These are phyloP conservation scores for Styphnolobium japonicum DNA, from an alignment of 306 rosid species.

Conservation along the genomic window DNA sequence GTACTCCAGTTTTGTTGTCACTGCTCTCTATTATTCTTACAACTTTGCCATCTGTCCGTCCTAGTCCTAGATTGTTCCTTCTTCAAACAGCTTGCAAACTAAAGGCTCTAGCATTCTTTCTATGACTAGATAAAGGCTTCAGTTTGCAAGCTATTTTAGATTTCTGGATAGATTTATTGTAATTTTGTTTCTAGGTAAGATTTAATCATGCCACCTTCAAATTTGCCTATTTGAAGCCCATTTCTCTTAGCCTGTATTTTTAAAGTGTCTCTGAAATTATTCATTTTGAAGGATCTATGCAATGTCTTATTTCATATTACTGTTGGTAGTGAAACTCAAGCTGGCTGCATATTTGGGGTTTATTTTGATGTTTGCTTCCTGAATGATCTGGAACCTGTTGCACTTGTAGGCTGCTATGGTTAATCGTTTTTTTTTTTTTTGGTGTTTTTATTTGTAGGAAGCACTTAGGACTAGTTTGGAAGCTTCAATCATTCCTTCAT, in stretches of 20 bases:
- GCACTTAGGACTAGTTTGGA: conserved; percentile 61
- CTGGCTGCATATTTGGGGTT: conserved; percentile 8
- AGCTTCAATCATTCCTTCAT: conserved; percentile 60
- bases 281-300: neutral
- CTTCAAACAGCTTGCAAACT: neutral
- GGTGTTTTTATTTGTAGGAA: conserved; percentile 47
- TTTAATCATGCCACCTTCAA: neutral
- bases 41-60: neutral
- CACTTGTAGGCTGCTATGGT: conserved; percentile 8
- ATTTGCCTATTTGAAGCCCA: neutral
- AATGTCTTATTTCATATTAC: neutral
- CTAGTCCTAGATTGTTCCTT: conserved; percentile 8
- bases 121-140: neutral
- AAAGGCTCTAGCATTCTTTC: neutral
- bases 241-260: neutral
- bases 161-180: neutral
- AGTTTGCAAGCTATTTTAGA: neutral
- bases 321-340: neutral
- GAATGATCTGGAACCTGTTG: conserved; percentile 2
- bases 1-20: neutral
- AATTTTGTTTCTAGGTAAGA: neutral
- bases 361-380: neutral
- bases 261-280: neutral
- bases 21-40: neutral
- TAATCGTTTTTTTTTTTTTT: neutral